Base-by-base conservation (phyloP, 805 yeast genomes). In the Yarrowia osloensis region DNA sequence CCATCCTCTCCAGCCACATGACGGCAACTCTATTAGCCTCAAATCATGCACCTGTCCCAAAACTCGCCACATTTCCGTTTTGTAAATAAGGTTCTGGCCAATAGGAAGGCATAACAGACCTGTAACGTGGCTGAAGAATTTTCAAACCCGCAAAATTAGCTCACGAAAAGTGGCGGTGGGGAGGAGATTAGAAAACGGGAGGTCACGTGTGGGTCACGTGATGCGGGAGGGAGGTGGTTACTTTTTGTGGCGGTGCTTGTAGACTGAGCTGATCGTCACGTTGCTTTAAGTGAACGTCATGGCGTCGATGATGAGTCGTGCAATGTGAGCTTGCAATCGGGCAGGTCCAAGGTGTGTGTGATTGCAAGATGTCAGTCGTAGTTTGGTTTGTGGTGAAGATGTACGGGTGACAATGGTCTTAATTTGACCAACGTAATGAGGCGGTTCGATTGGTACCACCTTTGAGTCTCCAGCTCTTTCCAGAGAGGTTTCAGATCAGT, bases 101-200 rank as follows among this genome's bases (percentile, higher is more conserved):
- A 54, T 54, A 6, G 21, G 13, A 21, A 19, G 1, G 19, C 39
- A 2, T 4, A 31, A 21, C 26, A 13, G 13, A 2, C 4, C 11
- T 12, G 5, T 31, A 29, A 31, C 61, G 61, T 54, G 61, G 61
- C 61, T 54, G 61, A 54, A 54, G 44, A 54, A 17, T 54, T 54
- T 54, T 54, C 61, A 54, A 31, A 17, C 59, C 61, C 61, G 22
- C 44, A 54, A n/a, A 54, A 54, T 54, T 35, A 54, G 61, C 61
- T 54, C 61, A 31, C 28, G 8, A 31, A 21, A 50, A 21, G 61
- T 54, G 61, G 61, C 61, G 50, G 31, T 22, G 29, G 29, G 12
- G 42, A n/a, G 42, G 21, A 37, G 42, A 37, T n/a, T n/a, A n/a
- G 21, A n/a, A n/a, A 37, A 31, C 13, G 35, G 35, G 13, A 7